Conservation (phyloP, 768 basidiomycete species). For the Boletus sp. region DNA sequence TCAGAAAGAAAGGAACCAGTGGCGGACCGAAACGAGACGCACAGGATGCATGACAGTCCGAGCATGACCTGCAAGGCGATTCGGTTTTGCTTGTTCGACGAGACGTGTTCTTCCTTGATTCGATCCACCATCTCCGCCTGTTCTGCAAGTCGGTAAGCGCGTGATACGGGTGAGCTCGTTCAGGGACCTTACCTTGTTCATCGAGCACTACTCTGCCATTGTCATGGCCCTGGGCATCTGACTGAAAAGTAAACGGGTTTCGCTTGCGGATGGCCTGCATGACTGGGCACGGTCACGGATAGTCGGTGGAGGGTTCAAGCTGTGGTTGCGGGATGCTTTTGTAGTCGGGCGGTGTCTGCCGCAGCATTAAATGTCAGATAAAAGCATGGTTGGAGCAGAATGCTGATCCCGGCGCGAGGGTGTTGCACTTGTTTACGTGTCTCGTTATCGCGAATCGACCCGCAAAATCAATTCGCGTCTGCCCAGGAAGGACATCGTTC, state of each 20-base stretch:
- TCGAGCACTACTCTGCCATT: constrained; percentile 41
- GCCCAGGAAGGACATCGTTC: not conserved
- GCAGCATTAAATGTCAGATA: not conserved
- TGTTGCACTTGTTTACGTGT: constrained; percentile 20
- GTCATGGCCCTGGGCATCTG: constrained; percentile 28
- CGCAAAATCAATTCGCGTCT: not conserved
- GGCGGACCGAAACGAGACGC: constrained; percentile 17
- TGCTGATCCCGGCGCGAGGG: constrained; percentile 15
- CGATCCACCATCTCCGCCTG: constrained; percentile 57
- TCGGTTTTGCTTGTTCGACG: constrained; percentile 42
- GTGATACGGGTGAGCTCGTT: not conserved
- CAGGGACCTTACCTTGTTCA: constrained; percentile 56
- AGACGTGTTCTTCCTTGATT: constrained; percentile 44
- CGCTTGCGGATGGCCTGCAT: constrained; percentile 43
- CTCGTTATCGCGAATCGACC: not conserved
- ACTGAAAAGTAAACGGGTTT: constrained; percentile 41
- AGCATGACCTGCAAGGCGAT: constrained; percentile 42
- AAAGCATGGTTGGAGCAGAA: not conserved
- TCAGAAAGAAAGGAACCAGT: constrained; percentile 3
- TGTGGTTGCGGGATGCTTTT: constrained; percentile 7
- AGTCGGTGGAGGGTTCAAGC: not conserved
- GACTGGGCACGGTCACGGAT: not conserved
- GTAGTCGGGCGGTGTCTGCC: constrained; percentile 6
- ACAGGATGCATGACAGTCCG: constrained; percentile 48
- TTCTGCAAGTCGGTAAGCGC: constrained; percentile 39